Conservation (phyloP, 768 basidiomycete species). For the Leccinum disarticulatum region DNA sequence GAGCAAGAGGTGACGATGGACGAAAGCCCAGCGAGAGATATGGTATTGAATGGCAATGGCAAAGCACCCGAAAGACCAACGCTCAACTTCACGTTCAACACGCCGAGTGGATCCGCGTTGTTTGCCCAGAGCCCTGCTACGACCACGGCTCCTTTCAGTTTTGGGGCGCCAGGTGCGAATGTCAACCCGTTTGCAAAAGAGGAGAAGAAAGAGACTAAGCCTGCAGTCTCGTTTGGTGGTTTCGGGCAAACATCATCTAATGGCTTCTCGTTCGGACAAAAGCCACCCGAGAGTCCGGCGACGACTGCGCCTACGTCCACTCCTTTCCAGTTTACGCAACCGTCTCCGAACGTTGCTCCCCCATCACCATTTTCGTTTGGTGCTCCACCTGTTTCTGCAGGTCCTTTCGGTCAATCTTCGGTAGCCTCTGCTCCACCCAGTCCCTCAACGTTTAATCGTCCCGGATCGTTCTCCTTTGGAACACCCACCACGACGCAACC, state of each 20-base stretch:
- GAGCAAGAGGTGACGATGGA: constrained; percentile 78
- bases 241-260: constrained; percentile 47
- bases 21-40: constrained; percentile 72
- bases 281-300: constrained; percentile 38
- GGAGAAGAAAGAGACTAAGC: constrained; percentile 44
- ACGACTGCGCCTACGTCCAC: constrained; percentile 38
- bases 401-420: constrained; percentile 44
- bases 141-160: constrained; percentile 35
- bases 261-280: constrained; percentile 50
- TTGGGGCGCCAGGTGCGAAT: constrained; percentile 29
- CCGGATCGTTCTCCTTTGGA: constrained; percentile 48
- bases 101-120: constrained; percentile 35
- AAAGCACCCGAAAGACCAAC: constrained; percentile 42
- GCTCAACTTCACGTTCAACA: constrained; percentile 49
- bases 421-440: constrained; percentile 52
- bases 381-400: constrained; percentile 33
- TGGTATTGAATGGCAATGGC: constrained; percentile 41
- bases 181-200: constrained; percentile 53
- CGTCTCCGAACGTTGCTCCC: constrained; percentile 38
- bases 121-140: constrained; percentile 37
- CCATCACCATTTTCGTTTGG: constrained; percentile 48
- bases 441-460: constrained; percentile 56
- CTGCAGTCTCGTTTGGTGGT: constrained; percentile 41
- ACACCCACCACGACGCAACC: constrained; percentile 38
- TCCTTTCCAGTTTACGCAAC: constrained; percentile 50